phyloP scores from a whole-genome alignment of 176 grass and related monocot species.

The Cenchrus americanus region DNA sequence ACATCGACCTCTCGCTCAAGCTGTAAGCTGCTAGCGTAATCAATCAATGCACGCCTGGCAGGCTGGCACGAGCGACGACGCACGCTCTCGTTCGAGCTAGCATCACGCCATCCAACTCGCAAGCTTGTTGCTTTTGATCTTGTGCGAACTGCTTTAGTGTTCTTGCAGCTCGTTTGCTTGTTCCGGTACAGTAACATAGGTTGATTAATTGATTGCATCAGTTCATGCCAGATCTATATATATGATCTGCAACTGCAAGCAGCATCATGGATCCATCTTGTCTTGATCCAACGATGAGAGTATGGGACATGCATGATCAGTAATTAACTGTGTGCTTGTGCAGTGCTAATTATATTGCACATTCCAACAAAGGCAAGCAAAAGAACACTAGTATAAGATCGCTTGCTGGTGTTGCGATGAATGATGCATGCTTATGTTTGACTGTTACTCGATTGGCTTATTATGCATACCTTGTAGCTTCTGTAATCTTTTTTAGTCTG shows the following conservation, averaged over 20 bases:
- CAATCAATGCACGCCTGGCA: background rate
- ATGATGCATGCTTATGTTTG: background rate
- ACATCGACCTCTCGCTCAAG: constrained; percentile 62
- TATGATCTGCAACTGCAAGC: background rate
- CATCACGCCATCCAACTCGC: background rate
- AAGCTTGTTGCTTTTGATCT: background rate
- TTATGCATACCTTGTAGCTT: background rate
- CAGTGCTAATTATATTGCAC: background rate
- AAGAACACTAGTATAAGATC: background rate
- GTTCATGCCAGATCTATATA: background rate
- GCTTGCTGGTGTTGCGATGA: background rate
- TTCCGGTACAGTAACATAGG: background rate
- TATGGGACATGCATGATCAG: background rate
- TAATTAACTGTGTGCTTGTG: background rate
- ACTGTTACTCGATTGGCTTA: background rate
- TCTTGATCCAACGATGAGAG: background rate
- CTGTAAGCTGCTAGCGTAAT: constrained; percentile 39
- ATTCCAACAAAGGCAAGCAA: background rate
- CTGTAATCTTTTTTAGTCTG: background rate
- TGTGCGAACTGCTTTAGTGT: background rate
- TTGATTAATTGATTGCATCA: background rate
- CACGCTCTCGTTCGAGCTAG: background rate
- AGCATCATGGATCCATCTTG: background rate
- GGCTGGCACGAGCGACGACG: background rate
- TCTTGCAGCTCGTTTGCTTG: background rate